Base-by-base conservation (phyloP, 164 flowering plant species). In the Hamamelis virginiana region DNA sequence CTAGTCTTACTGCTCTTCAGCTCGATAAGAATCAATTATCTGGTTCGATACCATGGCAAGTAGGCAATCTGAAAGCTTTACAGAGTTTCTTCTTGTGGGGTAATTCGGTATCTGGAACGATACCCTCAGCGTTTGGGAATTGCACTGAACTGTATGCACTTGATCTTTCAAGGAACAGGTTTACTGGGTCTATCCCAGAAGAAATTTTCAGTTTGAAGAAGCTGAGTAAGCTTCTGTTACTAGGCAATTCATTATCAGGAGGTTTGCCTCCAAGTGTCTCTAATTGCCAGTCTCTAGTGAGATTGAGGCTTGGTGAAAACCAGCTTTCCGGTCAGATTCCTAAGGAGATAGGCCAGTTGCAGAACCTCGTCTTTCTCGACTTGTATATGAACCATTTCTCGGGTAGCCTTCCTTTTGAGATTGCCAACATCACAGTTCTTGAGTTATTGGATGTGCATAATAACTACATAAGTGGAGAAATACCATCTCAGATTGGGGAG, bases 1-100 rank as follows among this genome's bases (percentile, higher is more conserved):
- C 89, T 0, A 90, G 97, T 76, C 77, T 93, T 11, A 89, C 85
- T 25, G 81, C 89, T 18, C 84, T 96, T 64, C 97, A 93, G 87
- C 89, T 93, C 25, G 97, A 96, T 68, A 93, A 90, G 80, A 96
- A 96, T 66, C 85, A 80, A 68, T 59, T 96, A 22, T 80, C 95
- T 15, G 97, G 98, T 53, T 21, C 80, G 0, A 91, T 96, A 73
- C 99, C 99, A 21, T 80, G 79, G 85, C 84, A 93, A 74, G 67
- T 91, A 57, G 97, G 98, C 5, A 73, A 86, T 16, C 70, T 96
- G 87, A 91, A 88, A 62, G 67, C 67, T 57, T 73, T 96, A 85
- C 97, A 90, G 78, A 87, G 85, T 64, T 90, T 93, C 69, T 91
- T 90, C 81, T 72, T 91, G 77, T 96, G 99, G 99, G 97, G 92